These are phyloP conservation scores for Cetraspora pellucida DNA, from an alignment of 192 early-diverging fungal species.

Conservation along the genomic window DNA sequence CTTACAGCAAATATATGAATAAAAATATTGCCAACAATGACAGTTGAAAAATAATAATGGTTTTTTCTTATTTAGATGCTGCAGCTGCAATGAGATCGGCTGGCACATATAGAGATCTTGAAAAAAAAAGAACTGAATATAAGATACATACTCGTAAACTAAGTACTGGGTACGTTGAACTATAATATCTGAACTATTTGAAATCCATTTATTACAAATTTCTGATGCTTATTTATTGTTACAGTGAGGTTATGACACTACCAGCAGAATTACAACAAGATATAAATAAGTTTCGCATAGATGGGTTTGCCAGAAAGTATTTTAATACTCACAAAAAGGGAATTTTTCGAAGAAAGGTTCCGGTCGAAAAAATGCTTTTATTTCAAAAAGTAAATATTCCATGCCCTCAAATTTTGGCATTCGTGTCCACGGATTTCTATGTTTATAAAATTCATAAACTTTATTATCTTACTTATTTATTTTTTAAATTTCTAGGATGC, in stretches of 20 bases:
- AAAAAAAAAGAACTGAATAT: not conserved
- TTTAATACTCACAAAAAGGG: constrained; percentile 89
- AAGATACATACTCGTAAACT: constrained; percentile 2
- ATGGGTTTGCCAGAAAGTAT: constrained; percentile 88
- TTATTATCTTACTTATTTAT: not conserved
- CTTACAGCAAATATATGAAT: too few species aligned
- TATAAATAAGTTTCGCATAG: constrained; percentile 79
- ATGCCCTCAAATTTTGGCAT: too few species aligned
- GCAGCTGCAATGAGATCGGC: constrained; percentile 56
- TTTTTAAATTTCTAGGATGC: constrained; percentile 65
- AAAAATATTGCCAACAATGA: too few species aligned
- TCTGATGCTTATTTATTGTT: not conserved
- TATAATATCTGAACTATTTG: not conserved
- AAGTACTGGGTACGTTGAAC: not conserved
- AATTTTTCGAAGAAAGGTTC: constrained; percentile 80
- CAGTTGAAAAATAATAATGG: too few species aligned
- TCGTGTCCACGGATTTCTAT: too few species aligned
- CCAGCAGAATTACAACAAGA: constrained; percentile 67
- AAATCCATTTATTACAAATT: not conserved
- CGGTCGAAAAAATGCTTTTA: constrained; percentile 85
- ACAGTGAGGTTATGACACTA: constrained; percentile 35
- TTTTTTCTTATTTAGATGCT: constrained; percentile 46
- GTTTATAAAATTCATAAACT: not conserved
- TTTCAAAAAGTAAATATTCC: constrained; percentile 68
- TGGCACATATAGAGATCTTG: not conserved